These are phyloP conservation scores for Helicostylum pulchrum DNA, from an alignment of 192 early-diverging fungal species.

Conservation along the genomic window DNA sequence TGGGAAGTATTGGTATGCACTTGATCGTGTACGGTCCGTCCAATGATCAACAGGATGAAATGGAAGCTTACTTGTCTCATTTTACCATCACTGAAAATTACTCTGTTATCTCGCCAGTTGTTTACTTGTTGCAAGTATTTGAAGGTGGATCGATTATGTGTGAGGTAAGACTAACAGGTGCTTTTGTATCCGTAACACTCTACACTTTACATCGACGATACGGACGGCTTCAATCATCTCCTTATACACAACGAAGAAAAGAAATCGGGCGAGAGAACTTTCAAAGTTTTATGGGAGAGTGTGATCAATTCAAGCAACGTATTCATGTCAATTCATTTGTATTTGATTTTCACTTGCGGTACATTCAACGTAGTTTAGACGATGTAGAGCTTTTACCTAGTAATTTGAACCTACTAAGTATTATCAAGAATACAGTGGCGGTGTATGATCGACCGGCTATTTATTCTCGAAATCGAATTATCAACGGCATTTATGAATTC, in stretches of 20 bases:
- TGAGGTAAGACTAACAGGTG: constrained; percentile 52
- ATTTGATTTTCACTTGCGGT: constrained; percentile 57
- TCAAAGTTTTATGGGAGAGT: constrained; percentile 53
- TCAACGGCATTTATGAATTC: constrained; percentile 42
- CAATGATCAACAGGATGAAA: constrained; percentile 31
- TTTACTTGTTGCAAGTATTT: constrained; percentile 51
- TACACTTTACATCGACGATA: constrained; percentile 56
- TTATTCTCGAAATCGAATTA: constrained; percentile 52
- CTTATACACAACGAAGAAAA: constrained; percentile 28
- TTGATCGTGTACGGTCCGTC: constrained; percentile 49
- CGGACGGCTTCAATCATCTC: constrained; percentile 42
- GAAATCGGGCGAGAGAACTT: constrained; percentile 43
- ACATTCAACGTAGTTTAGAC: constrained; percentile 45
- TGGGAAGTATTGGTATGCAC: constrained; percentile 59
- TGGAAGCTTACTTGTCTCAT: constrained; percentile 41
- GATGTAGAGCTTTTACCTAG: constrained; percentile 30
- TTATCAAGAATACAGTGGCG: constrained; percentile 44
- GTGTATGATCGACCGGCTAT: constrained; percentile 43
- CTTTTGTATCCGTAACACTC: constrained; percentile 56
- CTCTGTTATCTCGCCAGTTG: constrained; percentile 42
- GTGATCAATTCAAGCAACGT: constrained; percentile 51
- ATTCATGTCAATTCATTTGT: constrained; percentile 63
- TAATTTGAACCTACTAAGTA: constrained; percentile 46
- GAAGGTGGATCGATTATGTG: constrained; percentile 58
- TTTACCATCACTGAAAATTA: constrained; percentile 42